Conservation (phyloP, 148 eudicot genomes). For the Rhododendron griersonianum region DNA sequence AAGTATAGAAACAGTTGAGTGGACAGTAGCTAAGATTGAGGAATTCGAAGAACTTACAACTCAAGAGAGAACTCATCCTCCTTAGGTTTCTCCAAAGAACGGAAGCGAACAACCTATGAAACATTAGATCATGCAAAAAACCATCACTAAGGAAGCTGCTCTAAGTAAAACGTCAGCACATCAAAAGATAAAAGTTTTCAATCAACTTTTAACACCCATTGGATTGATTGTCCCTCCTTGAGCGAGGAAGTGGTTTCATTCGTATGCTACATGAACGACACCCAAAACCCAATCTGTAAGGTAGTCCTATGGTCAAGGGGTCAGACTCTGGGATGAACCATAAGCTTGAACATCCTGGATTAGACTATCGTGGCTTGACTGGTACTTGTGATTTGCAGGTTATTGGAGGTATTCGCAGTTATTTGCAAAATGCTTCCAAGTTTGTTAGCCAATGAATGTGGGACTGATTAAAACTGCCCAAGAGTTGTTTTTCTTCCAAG, state of each 20-base stretch:
- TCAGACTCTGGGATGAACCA: too few species aligned
- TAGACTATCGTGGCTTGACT: background rate
- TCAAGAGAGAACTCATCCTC: slow-evolving; percentile 86
- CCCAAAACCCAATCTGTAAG: too few species aligned
- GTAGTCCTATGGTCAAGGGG: too few species aligned
- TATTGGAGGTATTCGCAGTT: background rate
- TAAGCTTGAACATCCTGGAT: background rate
- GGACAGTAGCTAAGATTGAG: background rate
- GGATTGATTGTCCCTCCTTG: background rate
- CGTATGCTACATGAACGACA: background rate
- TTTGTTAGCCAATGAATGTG: background rate
- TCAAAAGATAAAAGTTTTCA: background rate
- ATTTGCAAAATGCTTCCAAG: background rate
- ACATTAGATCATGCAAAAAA: background rate
- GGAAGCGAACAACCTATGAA: slow-evolving; percentile 74
- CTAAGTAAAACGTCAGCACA: background rate
- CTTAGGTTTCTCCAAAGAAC: slow-evolving; percentile 74
- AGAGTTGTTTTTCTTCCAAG: background rate
- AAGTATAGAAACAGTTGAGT: background rate
- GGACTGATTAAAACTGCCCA: background rate
- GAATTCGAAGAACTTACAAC: slow-evolving; percentile 48
- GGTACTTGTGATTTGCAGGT: background rate
- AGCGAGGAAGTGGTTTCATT: background rate
- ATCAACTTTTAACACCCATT: background rate
- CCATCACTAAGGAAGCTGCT: background rate